Evolutionary conservation across 352 stramenopile genomes (phyloP).

Genomic region (Globisporangium splendens): DNA sequence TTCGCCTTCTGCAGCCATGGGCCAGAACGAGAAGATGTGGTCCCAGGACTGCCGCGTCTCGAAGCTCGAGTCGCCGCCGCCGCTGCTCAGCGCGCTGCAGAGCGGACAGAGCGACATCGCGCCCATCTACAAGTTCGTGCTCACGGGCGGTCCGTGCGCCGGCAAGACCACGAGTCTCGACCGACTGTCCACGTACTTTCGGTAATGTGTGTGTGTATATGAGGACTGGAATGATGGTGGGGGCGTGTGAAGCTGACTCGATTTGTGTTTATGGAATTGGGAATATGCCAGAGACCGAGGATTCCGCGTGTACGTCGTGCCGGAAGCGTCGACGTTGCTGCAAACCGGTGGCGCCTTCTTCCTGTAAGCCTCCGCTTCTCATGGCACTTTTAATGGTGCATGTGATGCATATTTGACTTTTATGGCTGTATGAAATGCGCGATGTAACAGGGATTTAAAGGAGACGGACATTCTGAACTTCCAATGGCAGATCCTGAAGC

Average conservation of each 20-base stretch:
- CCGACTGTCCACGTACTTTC: conserved; percentile 87
- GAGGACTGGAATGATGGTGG: background rate
- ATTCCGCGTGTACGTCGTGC: conserved; percentile 94
- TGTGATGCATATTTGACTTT: conserved; percentile 2
- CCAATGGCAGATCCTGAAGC: conserved; percentile 83
- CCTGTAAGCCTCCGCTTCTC: conserved; percentile 37
- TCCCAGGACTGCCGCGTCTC: conserved; percentile 47
- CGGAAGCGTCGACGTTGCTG: conserved; percentile 94
- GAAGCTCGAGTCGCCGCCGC: conserved; percentile 32
- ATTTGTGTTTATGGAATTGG: background rate
- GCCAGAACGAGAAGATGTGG: conserved; percentile 41
- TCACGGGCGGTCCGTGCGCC: conserved; percentile 93
- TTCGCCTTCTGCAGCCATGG: conserved; percentile 15
- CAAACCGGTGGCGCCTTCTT: conserved; percentile 91
- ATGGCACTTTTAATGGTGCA: background rate
- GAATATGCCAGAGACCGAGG: conserved; percentile 69
- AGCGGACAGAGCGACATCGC: conserved; percentile 62
- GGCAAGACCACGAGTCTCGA: conserved; percentile 95
- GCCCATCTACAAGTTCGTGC: conserved; percentile 91
- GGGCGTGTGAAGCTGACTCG: background rate
- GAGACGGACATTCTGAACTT: conserved; percentile 85
- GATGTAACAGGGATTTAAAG: conserved; percentile 52
- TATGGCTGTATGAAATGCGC: background rate
- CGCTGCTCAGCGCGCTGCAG: conserved; percentile 66
- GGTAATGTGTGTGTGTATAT: conserved; percentile 14